Base-by-base conservation (phyloP, 305 asterid genomes). In the Solanum hybrid region DNA sequence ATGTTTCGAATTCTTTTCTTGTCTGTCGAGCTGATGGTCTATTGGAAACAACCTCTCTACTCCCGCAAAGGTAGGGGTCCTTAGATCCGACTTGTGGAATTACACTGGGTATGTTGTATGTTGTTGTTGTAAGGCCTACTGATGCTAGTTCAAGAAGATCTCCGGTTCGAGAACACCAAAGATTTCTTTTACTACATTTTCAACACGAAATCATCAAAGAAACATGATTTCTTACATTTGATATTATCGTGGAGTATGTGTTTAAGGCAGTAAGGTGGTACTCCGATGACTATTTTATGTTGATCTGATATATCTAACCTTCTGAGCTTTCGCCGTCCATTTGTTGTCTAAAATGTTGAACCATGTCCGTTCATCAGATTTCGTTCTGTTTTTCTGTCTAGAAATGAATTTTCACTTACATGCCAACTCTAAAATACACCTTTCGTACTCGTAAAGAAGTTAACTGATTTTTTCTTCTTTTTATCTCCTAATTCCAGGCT, bases 401-500 rank as follows among this genome's bases (percentile, higher is more conserved):
- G 12, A 17, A 33, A 77, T 33, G 39, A 77, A 77, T 33, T 22
- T 17, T 32, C 13, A 78, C 41, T 17, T 79, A 1, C 2, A 24
- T 70, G 32, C 17, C 31, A 70, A 27, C 33, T 27, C 10, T 11
- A n/a, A 79, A 41, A 11, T 80, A 22, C 6, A 6, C 12, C 29
- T n/a, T 80, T 37, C 86, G 27, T 80, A 24, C 33, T 37, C 32
- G 10, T 80, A 36, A 1, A 10, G 14, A 80, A 80, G 29, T n/a
- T 12, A 39, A 26, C 34, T 26, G 65, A 41, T 81, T 81, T 26
- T 38, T 22, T 1, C 26, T 22, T 10, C 15, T 7, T 45, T 29
- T 84, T 24, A 3, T n/a, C 91, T 36, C 88, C 87, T 68, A 77
- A 72, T 68, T 41, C 33, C 90, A 96, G 98, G 98, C 24, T 93